These are phyloP conservation scores for Miscanthus lutarioriparius DNA, from an alignment of 176 grass and related monocot species.

Conservation along the genomic window DNA sequence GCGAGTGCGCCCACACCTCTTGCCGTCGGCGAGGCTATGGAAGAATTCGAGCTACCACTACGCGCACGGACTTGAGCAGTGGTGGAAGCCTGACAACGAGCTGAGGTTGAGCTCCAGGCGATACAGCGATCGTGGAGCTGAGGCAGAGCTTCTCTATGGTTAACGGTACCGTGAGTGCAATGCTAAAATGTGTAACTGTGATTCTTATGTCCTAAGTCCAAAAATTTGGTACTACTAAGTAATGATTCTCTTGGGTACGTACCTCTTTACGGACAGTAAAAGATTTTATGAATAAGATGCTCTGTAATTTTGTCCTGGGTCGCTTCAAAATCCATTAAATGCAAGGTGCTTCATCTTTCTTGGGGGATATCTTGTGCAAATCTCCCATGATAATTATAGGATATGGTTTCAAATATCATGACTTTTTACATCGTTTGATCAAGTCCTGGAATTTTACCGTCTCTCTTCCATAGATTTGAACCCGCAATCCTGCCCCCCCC, in stretches of 20 bases:
- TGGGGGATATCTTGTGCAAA: no score
- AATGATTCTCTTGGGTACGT: background rate
- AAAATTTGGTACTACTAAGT: background rate
- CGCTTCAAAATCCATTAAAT: no score
- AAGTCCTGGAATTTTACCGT: no score
- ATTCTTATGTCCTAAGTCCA: background rate
- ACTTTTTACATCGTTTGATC: no score
- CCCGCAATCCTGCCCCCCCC: no score
- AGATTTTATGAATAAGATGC: background rate
- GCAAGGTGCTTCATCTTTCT: no score
- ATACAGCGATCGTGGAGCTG: conserved; percentile 16
- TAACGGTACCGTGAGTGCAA: background rate
- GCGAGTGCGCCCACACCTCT: background rate
- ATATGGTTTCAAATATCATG: no score
- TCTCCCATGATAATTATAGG: no score
- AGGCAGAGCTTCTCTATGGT: background rate
- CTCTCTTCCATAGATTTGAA: no score
- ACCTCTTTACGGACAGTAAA: background rate
- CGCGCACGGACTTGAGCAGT: background rate
- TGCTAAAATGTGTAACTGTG: background rate
- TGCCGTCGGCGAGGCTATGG: conserved; percentile 19
- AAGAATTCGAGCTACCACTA: background rate
- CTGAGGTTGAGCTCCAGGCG: background rate
- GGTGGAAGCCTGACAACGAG: conserved; percentile 29
- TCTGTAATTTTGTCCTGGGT: background rate